phyloP scores from a whole-genome alignment of 2,329 filamentous ascomycete species.

The Paraconiothyrium brasiliense region DNA sequence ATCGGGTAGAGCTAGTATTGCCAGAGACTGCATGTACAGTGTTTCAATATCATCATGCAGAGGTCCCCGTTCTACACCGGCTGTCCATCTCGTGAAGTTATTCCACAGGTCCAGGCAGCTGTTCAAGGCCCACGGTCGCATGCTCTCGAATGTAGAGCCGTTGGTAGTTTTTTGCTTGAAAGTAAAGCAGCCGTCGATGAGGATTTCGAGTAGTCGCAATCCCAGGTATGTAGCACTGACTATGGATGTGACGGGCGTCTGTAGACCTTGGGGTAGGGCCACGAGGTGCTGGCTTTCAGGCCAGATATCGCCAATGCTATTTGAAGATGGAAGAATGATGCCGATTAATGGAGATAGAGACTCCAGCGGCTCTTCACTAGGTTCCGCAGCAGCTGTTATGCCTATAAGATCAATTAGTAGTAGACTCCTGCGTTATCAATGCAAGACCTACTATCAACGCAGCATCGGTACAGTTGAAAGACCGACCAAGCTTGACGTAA shows the following conservation, averaged over 20 bases:
- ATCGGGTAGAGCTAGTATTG: conserved; percentile 23
- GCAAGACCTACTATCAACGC: conserved; percentile 51
- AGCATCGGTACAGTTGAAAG: conserved; percentile 51
- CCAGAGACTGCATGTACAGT: conserved; percentile 37
- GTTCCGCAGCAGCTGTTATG: conserved; percentile 55
- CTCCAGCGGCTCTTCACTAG: conserved; percentile 28
- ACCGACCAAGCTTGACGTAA: conserved; percentile 49
- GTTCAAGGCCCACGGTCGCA: conserved; percentile 40
- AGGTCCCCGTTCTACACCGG: conserved; percentile 17
- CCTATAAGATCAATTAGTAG: conserved; percentile 47
- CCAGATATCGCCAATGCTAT: conserved; percentile 50
- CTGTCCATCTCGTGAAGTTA: conserved; percentile 33
- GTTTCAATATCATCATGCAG: conserved; percentile 33
- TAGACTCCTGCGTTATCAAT: neutral
- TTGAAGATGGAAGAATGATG: conserved; percentile 51
- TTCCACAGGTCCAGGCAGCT: conserved; percentile 36
- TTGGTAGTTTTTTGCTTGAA: conserved; percentile 4
- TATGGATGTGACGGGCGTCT: conserved; percentile 40
- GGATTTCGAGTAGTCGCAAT: conserved; percentile 34
- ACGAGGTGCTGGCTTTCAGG: conserved; percentile 51
- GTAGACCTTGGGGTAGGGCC: conserved; percentile 53
- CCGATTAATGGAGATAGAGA: conserved; percentile 29
- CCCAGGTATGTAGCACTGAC: conserved; percentile 37
- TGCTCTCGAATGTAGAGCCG: conserved; percentile 24
- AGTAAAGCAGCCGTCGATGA: conserved; percentile 21